Percentiles rank a stretch among this genome's conserved stretches.
Conservation (phyloP, 1,284 basidiomycete species). For the Cerioporus squamosus region DNA sequence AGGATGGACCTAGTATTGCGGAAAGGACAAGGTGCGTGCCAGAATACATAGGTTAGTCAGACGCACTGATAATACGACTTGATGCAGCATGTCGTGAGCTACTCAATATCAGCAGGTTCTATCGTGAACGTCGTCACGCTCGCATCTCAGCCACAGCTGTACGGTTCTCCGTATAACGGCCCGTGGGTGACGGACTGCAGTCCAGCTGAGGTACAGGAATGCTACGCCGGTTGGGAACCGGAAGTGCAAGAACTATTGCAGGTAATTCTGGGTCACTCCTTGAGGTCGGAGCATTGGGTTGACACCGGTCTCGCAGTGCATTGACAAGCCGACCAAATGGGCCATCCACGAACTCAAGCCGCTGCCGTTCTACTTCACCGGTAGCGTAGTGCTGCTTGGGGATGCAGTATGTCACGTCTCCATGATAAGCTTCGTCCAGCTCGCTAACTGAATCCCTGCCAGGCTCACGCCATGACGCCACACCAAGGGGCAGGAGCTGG, state of each 20-base stretch:
- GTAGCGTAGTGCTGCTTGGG: conserved; percentile 19
- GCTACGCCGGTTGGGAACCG: conserved; percentile 36
- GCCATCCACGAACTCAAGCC: conserved; percentile 34
- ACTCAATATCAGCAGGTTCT: conserved; percentile 35
- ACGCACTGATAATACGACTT: too few relatives aligned
- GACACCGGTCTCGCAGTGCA: conserved; percentile 23
- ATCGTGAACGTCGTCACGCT: conserved; percentile 38
- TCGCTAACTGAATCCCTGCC: neutral
- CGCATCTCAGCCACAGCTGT: conserved; percentile 26
- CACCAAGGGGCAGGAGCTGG: conserved; percentile 41
- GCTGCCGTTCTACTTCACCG: conserved; percentile 16
- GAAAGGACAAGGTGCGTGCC: conserved; percentile 33
- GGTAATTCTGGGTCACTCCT: conserved; percentile 16
- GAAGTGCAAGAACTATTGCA: conserved; percentile 36
- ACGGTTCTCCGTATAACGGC: conserved; percentile 29
- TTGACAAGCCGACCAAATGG: conserved; percentile 37
- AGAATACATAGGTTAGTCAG: neutral
- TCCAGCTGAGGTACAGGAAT: conserved; percentile 30
- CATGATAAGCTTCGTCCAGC: neutral
- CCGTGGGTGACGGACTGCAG: conserved; percentile 34
- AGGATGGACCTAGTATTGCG: conserved; percentile 31
- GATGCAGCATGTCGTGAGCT: conserved; percentile 38
- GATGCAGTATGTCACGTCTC: conserved; percentile 9
- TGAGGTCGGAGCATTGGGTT: neutral
- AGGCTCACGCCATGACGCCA: conserved; percentile 41